A percentile compares a stretch with the other conserved stretches of the same genome.
Evolutionary conservation across 2,329 filamentous ascomycete species (phyloP).

Genomic region (Cytospora schulzeri): DNA sequence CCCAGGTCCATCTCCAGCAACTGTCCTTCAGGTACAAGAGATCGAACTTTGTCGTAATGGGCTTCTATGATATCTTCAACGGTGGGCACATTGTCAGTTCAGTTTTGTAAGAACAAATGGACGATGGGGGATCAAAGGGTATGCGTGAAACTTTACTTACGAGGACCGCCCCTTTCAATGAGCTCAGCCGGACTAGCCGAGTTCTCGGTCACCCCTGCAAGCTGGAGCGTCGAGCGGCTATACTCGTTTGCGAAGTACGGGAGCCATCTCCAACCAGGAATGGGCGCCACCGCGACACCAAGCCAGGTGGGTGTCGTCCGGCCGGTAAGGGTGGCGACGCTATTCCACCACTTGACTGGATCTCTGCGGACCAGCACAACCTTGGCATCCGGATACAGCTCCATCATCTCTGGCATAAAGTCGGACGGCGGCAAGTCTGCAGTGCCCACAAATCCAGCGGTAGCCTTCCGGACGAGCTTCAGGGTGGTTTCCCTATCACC

Average conservation of each 20-base stretch:
- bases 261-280: slow-evolving; percentile 14
- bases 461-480: slow-evolving; percentile 31
- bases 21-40: background rate
- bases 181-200: slow-evolving; percentile 7
- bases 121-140: too few relatives aligned
- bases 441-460: slow-evolving; percentile 11
- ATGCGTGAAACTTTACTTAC: too few relatives aligned
- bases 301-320: slow-evolving; percentile 13
- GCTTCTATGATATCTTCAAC: slow-evolving; percentile 5
- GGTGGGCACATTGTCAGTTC: background rate
- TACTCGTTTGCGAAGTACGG: slow-evolving; percentile 7
- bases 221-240: slow-evolving; percentile 16
- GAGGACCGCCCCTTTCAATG: slow-evolving; percentile 22
- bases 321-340: slow-evolving; percentile 2
- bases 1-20: slow-evolving; percentile 26
- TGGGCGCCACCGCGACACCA: background rate
- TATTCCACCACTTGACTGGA: slow-evolving; percentile 11
- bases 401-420: slow-evolving; percentile 18
- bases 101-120: background rate
- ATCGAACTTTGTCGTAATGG: slow-evolving; percentile 7
- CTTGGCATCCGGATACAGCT: slow-evolving; percentile 9
- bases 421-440: slow-evolving; percentile 9
- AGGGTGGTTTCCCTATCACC: slow-evolving; percentile 31
- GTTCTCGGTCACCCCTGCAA: slow-evolving; percentile 4
- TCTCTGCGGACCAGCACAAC: slow-evolving; percentile 9